A percentile compares a stretch with the other conserved stretches of the same genome.
phyloP scores from a whole-genome alignment of 2,329 filamentous ascomycete genomes.

The Sclerotinia spermophila region DNA sequence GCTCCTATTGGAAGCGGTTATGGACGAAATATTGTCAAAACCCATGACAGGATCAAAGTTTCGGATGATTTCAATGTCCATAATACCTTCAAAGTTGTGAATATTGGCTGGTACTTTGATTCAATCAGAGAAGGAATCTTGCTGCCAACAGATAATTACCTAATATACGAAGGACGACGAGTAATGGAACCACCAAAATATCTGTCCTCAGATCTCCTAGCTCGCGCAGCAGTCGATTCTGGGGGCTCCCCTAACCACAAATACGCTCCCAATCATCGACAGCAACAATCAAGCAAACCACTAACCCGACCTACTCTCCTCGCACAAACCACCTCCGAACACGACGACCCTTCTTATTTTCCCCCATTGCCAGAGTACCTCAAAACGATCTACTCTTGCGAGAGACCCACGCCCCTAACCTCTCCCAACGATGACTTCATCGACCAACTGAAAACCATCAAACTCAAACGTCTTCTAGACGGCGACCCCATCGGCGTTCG shows the following conservation, averaged over 20 bases:
- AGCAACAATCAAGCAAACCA: conserved; percentile 14
- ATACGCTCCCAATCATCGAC: conserved; percentile 18
- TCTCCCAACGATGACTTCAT: conserved; percentile 76
- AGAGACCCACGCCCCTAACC: conserved; percentile 67
- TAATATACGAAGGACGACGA: conserved; percentile 51
- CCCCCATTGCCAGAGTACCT: conserved; percentile 67
- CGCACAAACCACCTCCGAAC: conserved; percentile 71
- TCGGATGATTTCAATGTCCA: background rate
- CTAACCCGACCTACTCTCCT: conserved; percentile 44
- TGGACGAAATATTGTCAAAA: background rate
- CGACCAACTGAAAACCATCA: conserved; percentile 68
- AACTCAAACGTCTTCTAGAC: conserved; percentile 64
- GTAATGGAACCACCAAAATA: conserved; percentile 14
- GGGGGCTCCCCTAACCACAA: conserved; percentile 28
- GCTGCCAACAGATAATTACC: conserved; percentile 49
- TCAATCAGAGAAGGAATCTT: conserved; percentile 45
- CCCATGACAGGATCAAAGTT: background rate
- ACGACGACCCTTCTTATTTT: conserved; percentile 55
- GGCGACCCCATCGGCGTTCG: conserved; percentile 76
- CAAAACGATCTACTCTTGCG: conserved; percentile 69
- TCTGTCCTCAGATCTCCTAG: conserved; percentile 7
- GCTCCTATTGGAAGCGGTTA: background rate
- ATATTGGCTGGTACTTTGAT: conserved; percentile 55
- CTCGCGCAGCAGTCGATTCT: conserved; percentile 31
- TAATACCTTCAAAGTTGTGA: conserved; percentile 50